Evolutionary conservation across 192 early-diverging fungal species (phyloP).

Genomic region (Oehlia diaphana): DNA sequence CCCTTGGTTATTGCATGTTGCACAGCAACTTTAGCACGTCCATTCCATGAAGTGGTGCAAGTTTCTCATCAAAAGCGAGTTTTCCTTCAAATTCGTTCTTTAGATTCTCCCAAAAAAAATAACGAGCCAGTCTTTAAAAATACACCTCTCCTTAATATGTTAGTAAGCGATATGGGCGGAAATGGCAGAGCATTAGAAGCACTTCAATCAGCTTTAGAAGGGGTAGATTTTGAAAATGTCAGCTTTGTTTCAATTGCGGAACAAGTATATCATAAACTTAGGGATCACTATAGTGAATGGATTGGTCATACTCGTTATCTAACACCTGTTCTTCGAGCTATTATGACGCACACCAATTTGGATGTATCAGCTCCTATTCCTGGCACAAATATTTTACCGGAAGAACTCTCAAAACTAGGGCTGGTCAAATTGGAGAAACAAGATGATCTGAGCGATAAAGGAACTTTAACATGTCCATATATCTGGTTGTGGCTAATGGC

Average conservation of each 20-base stretch:
- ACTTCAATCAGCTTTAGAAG: background rate
- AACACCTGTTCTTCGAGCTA: background rate
- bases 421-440: too few species aligned
- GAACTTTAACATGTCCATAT: background rate
- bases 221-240: background rate
- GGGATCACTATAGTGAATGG: conserved; percentile 2
- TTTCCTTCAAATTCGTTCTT: conserved; percentile 5
- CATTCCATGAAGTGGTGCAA: background rate
- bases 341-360: background rate
- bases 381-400: conserved; percentile 10
- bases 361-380: background rate
- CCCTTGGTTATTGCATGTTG: background rate
- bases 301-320: too few species aligned
- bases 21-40: too few species aligned
- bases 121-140: background rate
- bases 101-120: background rate
- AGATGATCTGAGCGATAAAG: too few species aligned
- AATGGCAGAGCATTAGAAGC: background rate
- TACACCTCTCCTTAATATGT: background rate
- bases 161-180: conserved; percentile 24
- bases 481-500: conserved; percentile 41
- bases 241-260: background rate
- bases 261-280: background rate
- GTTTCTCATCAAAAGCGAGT: conserved; percentile 8
- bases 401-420: background rate